These are phyloP conservation scores for Kwoniella heveanensis DNA, from an alignment of 768 basidiomycete genomes.

Conservation along the genomic window DNA sequence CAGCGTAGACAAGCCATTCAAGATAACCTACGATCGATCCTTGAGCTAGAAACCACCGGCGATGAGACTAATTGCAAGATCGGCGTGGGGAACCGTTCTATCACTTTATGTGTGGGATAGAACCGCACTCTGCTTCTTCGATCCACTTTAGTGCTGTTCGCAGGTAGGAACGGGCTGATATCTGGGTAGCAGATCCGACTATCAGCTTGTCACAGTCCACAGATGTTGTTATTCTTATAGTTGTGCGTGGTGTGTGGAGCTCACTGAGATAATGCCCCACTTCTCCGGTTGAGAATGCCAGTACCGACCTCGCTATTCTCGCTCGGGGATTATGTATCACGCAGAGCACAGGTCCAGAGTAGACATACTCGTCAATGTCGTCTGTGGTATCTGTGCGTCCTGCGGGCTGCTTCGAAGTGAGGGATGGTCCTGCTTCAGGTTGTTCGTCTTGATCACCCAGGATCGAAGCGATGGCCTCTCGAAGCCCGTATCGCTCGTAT, in stretches of 20 bases:
- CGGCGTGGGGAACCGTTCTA: slow-evolving; percentile 31
- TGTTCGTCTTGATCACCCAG: slow-evolving; percentile 4
- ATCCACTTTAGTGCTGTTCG: slow-evolving; percentile 10
- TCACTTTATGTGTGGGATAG: slow-evolving; percentile 22
- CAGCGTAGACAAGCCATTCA: neutral
- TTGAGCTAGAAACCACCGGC: slow-evolving; percentile 24
- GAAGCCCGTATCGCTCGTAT: slow-evolving; percentile 25
- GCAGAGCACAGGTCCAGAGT: slow-evolving; percentile 19
- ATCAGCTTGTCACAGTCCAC: neutral
- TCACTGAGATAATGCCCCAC: slow-evolving; percentile 34
- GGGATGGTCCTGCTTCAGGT: slow-evolving; percentile 17
- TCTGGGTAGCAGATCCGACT: slow-evolving; percentile 8
- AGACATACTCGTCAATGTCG: slow-evolving; percentile 16
- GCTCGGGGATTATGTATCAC: slow-evolving; percentile 20
- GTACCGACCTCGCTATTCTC: slow-evolving; percentile 16
- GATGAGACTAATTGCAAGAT: slow-evolving; percentile 40
- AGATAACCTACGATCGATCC: slow-evolving; percentile 29
- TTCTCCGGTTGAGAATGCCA: slow-evolving; percentile 29
- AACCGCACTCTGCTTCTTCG: slow-evolving; percentile 16
- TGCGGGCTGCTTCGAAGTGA: slow-evolving; percentile 18
- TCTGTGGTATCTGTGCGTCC: neutral
- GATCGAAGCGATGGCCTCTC: slow-evolving; percentile 15
- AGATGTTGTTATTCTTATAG: too few relatives aligned
- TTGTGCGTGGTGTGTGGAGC: slow-evolving; percentile 11
- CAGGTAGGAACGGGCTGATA: slow-evolving; percentile 28